Percentiles rank a stretch among this genome's conserved stretches.
Conservation (phyloP, 176 grass and related monocot species). For the Olyra latifolia region DNA sequence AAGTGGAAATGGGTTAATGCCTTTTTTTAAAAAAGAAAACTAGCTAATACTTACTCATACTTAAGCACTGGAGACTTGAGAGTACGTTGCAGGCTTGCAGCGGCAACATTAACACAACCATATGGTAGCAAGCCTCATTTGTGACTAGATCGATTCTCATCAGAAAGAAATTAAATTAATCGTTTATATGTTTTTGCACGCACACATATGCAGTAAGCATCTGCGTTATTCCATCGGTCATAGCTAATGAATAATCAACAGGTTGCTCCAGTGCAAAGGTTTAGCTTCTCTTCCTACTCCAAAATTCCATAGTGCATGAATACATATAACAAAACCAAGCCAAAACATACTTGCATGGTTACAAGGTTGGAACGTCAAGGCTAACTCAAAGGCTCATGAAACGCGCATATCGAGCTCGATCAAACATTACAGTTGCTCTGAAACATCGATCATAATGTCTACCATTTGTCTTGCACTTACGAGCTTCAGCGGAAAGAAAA, state of each 20-base stretch:
- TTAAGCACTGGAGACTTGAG: too few relatives aligned
- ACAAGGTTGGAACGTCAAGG: background rate
- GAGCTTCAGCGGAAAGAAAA: constrained; percentile 55
- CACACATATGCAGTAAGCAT: too few relatives aligned
- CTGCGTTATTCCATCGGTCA: background rate
- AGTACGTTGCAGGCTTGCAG: too few relatives aligned
- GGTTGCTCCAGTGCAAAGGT: constrained; percentile 27
- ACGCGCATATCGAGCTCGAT: background rate
- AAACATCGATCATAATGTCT: background rate
- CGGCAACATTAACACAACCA: too few relatives aligned
- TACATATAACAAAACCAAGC: constrained; percentile 32
- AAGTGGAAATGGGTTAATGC: too few relatives aligned
- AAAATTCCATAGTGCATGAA: constrained; percentile 26
- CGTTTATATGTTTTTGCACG: too few relatives aligned
- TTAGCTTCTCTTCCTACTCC: background rate
- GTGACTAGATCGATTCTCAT: too few relatives aligned
- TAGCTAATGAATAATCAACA: constrained; percentile 1
- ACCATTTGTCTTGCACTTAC: background rate
- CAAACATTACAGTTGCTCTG: background rate
- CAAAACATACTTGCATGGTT: constrained; percentile 8
- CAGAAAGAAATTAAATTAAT: too few relatives aligned
- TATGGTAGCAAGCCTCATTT: too few relatives aligned
- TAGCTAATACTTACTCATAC: too few relatives aligned
- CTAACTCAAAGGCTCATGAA: background rate
- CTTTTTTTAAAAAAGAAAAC: too few relatives aligned